Evolutionary conservation across 2,329 filamentous ascomycete genomes (phyloP).

Genomic region (Aspergillus sp.): DNA sequence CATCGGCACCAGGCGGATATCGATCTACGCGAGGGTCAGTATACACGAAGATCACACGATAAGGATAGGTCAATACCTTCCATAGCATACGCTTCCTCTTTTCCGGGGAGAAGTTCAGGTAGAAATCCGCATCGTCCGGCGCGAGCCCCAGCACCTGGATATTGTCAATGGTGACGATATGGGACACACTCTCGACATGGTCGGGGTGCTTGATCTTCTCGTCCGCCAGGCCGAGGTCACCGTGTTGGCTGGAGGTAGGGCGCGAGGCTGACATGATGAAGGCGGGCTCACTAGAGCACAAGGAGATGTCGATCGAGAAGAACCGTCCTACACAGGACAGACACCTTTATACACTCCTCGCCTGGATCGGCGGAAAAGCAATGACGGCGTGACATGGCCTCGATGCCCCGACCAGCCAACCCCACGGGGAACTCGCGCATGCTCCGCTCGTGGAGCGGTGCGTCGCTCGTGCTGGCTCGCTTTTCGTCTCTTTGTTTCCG

Average conservation of each 20-base stretch:
- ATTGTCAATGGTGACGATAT: conserved; percentile 25
- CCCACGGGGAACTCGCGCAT: too few species aligned
- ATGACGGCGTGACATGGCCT: too few species aligned
- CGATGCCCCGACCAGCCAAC: too few species aligned
- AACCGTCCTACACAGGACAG: too few species aligned
- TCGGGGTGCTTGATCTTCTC: conserved; percentile 8
- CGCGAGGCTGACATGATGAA: neutral
- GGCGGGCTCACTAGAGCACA: too few species aligned
- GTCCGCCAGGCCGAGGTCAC: conserved; percentile 3
- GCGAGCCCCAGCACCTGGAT: conserved; percentile 30
- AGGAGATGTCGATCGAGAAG: too few species aligned
- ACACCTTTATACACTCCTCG: too few species aligned
- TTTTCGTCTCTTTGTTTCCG: neutral
- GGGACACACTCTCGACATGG: conserved; percentile 10
- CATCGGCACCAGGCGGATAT: conserved; percentile 18
- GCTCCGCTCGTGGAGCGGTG: too few species aligned
- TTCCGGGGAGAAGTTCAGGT: conserved; percentile 23
- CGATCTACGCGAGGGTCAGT: conserved; percentile 6
- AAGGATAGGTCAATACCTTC: conserved; percentile 8
- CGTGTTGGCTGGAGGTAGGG: neutral
- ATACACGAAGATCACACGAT: neutral
- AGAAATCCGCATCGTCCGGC: conserved; percentile 32
- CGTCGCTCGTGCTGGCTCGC: neutral
- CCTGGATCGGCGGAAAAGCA: too few species aligned
- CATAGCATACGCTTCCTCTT: conserved; percentile 17